These are phyloP conservation scores for Quercus tomentella DNA, from an alignment of 331 rosid genomes.

Conservation along the genomic window DNA sequence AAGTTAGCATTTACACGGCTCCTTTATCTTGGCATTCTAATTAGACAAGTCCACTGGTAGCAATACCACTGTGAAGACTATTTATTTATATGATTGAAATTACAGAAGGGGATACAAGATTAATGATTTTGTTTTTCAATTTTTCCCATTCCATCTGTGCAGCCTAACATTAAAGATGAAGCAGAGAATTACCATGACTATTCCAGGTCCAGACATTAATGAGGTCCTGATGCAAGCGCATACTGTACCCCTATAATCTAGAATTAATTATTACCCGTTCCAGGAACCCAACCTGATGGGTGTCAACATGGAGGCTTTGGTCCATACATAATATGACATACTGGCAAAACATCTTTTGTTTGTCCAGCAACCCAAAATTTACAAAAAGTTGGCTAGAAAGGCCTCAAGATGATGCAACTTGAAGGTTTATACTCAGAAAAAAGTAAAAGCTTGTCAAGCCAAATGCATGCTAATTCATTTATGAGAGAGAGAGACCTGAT, in stretches of 20 bases:
- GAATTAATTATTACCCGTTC: neutral
- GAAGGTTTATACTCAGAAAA: neutral
- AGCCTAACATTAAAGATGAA: too few relatives aligned
- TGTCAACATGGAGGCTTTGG: neutral
- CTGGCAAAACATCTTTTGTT: neutral
- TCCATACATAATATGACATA: neutral
- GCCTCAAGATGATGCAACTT: neutral
- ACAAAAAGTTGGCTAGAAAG: neutral
- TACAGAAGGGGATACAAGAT: neutral
- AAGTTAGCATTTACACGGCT: neutral
- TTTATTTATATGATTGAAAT: neutral
- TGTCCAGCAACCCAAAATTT: neutral
- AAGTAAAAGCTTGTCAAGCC: neutral
- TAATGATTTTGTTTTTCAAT: neutral
- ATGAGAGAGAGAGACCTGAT: constrained; percentile 49
- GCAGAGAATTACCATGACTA: neutral
- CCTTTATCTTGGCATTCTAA: neutral
- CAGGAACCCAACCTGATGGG: neutral
- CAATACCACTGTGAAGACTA: neutral
- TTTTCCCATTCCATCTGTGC: neutral
- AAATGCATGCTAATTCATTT: neutral
- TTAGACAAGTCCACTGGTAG: neutral
- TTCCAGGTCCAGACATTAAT: neutral
- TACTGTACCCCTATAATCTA: neutral
- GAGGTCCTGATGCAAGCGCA: neutral